A percentile compares a stretch with the other conserved stretches of the same genome.
Conservation (phyloP, 768 basidiomycete species). For the Boletus tylopilopsis region DNA sequence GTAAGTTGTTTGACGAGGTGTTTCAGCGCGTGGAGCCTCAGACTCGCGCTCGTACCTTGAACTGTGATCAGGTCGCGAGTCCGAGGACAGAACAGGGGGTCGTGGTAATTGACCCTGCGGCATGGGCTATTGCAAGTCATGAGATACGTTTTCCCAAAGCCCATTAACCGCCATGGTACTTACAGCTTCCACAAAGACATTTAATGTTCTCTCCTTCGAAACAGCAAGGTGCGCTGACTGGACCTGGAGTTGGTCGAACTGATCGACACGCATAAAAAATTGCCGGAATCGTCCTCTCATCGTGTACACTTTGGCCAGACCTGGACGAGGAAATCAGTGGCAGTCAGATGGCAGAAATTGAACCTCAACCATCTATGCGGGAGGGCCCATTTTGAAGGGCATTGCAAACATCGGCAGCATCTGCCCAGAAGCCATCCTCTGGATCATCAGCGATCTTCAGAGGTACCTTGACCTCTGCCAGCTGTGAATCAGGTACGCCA, state of each 20-base stretch:
- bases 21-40: constrained; percentile 1
- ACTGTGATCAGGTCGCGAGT: constrained; percentile 4
- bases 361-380: constrained; percentile 60
- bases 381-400: constrained; percentile 59
- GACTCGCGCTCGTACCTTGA: constrained; percentile 22
- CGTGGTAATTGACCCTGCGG: constrained; percentile 27
- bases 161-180: constrained; percentile 16
- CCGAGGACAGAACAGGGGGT: constrained; percentile 12
- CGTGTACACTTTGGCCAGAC: constrained; percentile 65
- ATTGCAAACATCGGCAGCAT: constrained; percentile 58
- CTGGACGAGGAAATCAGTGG: constrained; percentile 29
- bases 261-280: constrained; percentile 58
- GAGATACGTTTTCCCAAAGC: background rate
- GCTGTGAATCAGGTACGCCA: constrained; percentile 49
- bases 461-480: constrained; percentile 65
- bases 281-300: constrained; percentile 68
- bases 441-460: constrained; percentile 44
- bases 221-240: constrained; percentile 57
- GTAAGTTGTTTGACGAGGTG: constrained; percentile 3
- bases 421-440: constrained; percentile 65
- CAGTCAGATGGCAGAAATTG: background rate
- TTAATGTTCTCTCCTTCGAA: constrained; percentile 49
- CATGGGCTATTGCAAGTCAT: constrained; percentile 19
- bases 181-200: constrained; percentile 58
- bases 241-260: constrained; percentile 46